Conservation (phyloP, 2,329 filamentous ascomycete species). For the Sphaerulina vaccinii region DNA sequence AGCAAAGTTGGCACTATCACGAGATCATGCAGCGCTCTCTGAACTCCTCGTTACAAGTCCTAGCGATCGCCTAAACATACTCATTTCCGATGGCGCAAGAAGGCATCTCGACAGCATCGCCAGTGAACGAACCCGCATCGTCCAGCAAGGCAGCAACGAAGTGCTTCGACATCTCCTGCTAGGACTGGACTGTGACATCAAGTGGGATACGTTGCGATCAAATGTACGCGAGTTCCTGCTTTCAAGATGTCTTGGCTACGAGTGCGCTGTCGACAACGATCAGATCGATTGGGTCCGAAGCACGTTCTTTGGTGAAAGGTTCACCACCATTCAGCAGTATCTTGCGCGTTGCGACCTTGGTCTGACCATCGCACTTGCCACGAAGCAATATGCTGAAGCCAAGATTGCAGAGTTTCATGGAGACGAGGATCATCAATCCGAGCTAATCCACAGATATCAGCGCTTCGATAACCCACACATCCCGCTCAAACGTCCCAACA, state of each 20-base stretch:
- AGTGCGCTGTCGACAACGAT: background rate
- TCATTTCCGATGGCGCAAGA: background rate
- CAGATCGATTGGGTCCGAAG: constrained; percentile 5
- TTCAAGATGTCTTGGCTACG: constrained; percentile 20
- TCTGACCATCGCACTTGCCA: background rate
- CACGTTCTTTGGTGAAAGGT: constrained; percentile 3
- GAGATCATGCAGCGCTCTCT: constrained; percentile 5
- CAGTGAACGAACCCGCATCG: constrained; percentile 1
- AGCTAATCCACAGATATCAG: constrained; percentile 4
- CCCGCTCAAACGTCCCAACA: background rate
- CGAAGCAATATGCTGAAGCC: constrained; percentile 3
- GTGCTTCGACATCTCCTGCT: constrained; percentile 45
- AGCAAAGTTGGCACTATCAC: background rate
- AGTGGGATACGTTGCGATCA: constrained; percentile 53
- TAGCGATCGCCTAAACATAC: background rate
- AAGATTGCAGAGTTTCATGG: background rate
- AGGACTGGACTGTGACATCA: constrained; percentile 50
- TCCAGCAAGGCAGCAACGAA: constrained; percentile 1
- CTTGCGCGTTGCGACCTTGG: constrained; percentile 6
- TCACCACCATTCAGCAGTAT: constrained; percentile 3
- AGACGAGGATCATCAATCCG: constrained; percentile 2
- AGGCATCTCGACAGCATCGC: constrained; percentile 1
- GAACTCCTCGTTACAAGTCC: constrained; percentile 2
- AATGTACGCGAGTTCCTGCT: constrained; percentile 49
- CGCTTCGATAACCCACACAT: constrained; percentile 3